Evolutionary conservation across 1,139 yeast genomes (phyloP), one percentile per base, ranked within the genome.

Genomic region (Pichia sp.): DNA sequence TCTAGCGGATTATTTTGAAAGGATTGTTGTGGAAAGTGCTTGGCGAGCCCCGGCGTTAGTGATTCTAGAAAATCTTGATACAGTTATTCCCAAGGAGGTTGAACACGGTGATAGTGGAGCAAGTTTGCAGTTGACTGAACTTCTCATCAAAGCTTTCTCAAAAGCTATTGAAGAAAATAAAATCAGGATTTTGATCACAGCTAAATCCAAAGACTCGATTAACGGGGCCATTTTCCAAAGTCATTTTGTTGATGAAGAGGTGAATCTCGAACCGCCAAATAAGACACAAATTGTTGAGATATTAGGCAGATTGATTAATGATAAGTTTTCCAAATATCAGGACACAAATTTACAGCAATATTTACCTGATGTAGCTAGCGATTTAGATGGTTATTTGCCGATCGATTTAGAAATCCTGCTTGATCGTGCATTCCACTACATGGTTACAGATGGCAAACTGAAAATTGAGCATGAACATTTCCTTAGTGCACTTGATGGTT

Each of bases 381-480:
- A 82, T 46, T 85, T 95, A 0, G 97, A 92, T 56, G 97, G 97
- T 0, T 92, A 82, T 60, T 75, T 86, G 37, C 95, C 97, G 0
- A 78, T 81, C 36, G 98, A 92, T 60, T 62, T 92, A 49, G 77
- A 80, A 64, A 75, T 78, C 6, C 65, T 92, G 29, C 73, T 79
- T 36, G 95, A 87, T 53, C 71, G 95, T 55, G 75, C 88, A 4
- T 77, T 79, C 52, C 90, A 84, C 55, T 87, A 82, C 52, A 65
- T 74, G 1, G 55, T 79, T n/a, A 71, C 77, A 38, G 57, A 61
- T 35, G 53, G 57, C 32, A 52, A 55, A 46, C 49, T 56, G 39
- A 36, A 36, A 4, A 49, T 52, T 27, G 43, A 45, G 5, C 36
- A 39, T 3, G 42, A 41, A 0, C 72, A 77, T 47, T 76, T 86